These are phyloP conservation scores for Pterulicium gracile DNA, from an alignment of 1,284 basidiomycete genomes.

Conservation along the genomic window DNA sequence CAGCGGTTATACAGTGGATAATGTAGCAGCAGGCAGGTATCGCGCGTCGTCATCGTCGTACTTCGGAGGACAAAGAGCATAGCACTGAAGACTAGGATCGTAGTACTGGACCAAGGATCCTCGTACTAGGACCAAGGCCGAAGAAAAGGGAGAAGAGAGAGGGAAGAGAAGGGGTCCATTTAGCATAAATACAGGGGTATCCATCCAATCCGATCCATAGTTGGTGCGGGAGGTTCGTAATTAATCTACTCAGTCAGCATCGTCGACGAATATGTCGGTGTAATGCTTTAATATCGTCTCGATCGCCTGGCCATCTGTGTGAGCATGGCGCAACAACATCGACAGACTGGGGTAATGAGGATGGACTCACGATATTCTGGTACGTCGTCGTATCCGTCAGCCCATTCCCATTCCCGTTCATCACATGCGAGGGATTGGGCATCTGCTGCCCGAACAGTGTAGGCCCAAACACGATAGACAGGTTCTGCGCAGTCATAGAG, in stretches of 20 bases:
- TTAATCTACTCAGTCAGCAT: slow-evolving; percentile 33
- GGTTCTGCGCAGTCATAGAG: slow-evolving; percentile 89
- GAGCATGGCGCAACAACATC: slow-evolving; percentile 1
- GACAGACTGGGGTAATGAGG: slow-evolving; percentile 11
- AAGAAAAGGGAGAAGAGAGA: slow-evolving; percentile 49
- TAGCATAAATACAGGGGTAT: too few species aligned
- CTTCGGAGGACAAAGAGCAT: too few species aligned
- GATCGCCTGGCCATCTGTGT: slow-evolving; percentile 48
- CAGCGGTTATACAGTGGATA: too few species aligned
- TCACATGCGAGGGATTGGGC: slow-evolving; percentile 13
- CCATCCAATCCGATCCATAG: too few species aligned
- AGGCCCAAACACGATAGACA: slow-evolving; percentile 96
- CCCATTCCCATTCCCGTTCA: slow-evolving; percentile 23
- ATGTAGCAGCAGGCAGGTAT: too few species aligned
- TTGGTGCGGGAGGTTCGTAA: too few species aligned
- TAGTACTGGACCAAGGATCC: too few species aligned
- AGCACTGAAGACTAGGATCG: too few species aligned
- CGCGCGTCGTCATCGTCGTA: too few species aligned
- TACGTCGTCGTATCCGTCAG: slow-evolving; percentile 52
- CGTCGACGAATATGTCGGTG: slow-evolving; percentile 74
- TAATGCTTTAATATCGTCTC: slow-evolving; percentile 77
- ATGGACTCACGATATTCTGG: slow-evolving; percentile 48
- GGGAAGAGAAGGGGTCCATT: background rate
- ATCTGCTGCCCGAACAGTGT: slow-evolving; percentile 69
- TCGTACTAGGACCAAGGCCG: too few species aligned